Evolutionary conservation across 164 flowering plant species (phyloP).

Genomic region (Protea cynaroides): DNA sequence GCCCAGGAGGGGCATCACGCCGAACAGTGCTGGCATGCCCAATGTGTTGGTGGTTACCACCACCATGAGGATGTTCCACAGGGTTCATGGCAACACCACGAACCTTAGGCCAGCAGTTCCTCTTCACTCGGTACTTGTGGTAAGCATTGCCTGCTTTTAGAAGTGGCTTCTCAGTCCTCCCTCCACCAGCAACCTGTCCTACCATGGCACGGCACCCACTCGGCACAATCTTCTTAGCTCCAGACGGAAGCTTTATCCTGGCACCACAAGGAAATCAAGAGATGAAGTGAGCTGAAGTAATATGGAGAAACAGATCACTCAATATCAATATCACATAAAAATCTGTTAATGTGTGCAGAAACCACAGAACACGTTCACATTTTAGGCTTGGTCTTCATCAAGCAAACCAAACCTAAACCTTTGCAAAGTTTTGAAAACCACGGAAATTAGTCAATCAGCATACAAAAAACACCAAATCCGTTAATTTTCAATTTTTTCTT

Average conservation of each 20-base stretch:
- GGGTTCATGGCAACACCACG: conserved; percentile 71
- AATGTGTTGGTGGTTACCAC: conserved; percentile 67
- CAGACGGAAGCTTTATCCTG: conserved; percentile 60
- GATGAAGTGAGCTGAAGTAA: too few relatives aligned
- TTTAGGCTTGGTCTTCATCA: too few relatives aligned
- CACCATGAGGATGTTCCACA: conserved; percentile 68
- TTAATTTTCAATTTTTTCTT: too few relatives aligned
- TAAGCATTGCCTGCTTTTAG: conserved; percentile 63
- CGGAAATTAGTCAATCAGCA: too few relatives aligned
- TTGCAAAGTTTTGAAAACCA: too few relatives aligned
- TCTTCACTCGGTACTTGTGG: conserved; percentile 56
- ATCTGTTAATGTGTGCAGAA: too few relatives aligned
- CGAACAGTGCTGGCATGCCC: conserved; percentile 62
- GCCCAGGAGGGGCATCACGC: conserved; percentile 59
- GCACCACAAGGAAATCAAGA: neutral
- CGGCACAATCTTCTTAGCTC: conserved; percentile 58
- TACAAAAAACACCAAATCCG: too few relatives aligned
- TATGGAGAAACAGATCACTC: too few relatives aligned
- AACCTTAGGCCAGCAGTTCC: conserved; percentile 69
- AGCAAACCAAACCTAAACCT: too few relatives aligned
- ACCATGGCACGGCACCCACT: conserved; percentile 61
- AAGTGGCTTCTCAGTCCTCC: conserved; percentile 56
- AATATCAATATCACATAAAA: too few relatives aligned
- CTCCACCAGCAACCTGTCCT: conserved; percentile 69
- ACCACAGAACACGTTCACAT: too few relatives aligned